Percentiles rank a stretch among this genome's conserved stretches.
Evolutionary conservation across 768 basidiomycete genomes (phyloP).

Genomic region (Mycena metata): DNA sequence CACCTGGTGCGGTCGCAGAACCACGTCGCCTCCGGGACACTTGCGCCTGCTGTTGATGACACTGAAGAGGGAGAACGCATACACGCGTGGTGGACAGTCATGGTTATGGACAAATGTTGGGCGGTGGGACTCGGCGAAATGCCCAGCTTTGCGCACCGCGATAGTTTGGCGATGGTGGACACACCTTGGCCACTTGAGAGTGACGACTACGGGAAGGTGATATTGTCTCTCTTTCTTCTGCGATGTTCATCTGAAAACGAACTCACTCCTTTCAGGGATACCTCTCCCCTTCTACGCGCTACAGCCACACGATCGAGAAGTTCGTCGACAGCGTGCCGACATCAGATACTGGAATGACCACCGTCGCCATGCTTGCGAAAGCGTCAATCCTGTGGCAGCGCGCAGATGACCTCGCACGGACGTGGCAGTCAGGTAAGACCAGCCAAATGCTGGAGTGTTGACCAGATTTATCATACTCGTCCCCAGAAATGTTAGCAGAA

Average conservation of each 20-base stretch:
- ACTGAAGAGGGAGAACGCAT: slow-evolving; percentile 56
- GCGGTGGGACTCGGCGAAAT: slow-evolving; percentile 56
- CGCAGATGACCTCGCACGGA: slow-evolving; percentile 15
- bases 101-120: slow-evolving; percentile 55
- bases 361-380: slow-evolving; percentile 27
- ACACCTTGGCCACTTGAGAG: slow-evolving; percentile 57
- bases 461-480: background rate
- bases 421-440: slow-evolving; percentile 15
- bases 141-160: slow-evolving; percentile 42
- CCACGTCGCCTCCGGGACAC: slow-evolving; percentile 52
- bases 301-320: slow-evolving; percentile 34
- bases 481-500: slow-evolving; percentile 20
- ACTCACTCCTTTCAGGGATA: slow-evolving; percentile 31
- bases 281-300: slow-evolving; percentile 44
- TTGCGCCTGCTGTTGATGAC: slow-evolving; percentile 42
- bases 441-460: too few species aligned
- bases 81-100: slow-evolving; percentile 53
- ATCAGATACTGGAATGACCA: slow-evolving; percentile 13
- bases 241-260: too few species aligned
- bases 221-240: slow-evolving; percentile 11
- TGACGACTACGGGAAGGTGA: slow-evolving; percentile 52
- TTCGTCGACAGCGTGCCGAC: slow-evolving; percentile 10
- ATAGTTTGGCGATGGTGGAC: slow-evolving; percentile 41
- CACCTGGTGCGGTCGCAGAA: slow-evolving; percentile 51
- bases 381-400: slow-evolving; percentile 28